Base-by-base conservation (phyloP, 257 asterid species). In the Nemophila menziesii region DNA sequence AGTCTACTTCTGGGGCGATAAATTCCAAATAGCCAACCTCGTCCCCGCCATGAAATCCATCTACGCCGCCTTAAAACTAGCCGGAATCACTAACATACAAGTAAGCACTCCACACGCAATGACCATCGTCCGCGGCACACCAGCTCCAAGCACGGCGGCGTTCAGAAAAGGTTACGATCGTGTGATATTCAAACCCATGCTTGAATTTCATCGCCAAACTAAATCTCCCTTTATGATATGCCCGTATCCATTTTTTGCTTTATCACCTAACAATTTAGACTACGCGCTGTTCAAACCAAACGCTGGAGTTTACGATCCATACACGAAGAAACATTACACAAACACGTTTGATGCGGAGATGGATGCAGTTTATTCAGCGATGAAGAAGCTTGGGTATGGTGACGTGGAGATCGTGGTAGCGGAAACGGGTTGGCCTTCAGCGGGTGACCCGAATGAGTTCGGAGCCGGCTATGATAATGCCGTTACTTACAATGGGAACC, bases 371-470 rank as follows among this genome's bases (percentile, higher is more conserved):
- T 57, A 58, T 47, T 58, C 69, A 44, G 71, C 77, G 2, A 62
- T 73, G 77, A 73, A 69, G 49, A 64, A 63, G 56, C 42, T 73
- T 15, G 77, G 82, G 24, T 73, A 66, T 23, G 70, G 45, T 4
- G 70, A 69, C 15, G 74, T 73, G 50, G 77, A 73, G 14, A 73
- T 69, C 3, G 77, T 63, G 1, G 72, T 66, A 15, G 74, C 67
- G 20, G 77, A 73, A 51, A 73, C 74, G 17, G 82, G 82, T 9
- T 73, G 82, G 77, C 71, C 77, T 38, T 73, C 77, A 18, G 60
- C 46, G 15, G 74, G 77, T 38, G 77, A 73, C 42, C 71, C 65
- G 45, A 55, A 48, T 21, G 65, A 65, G 44, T 39, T 20, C 24
- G 71, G 71, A 7, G 61, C 54, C 15, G 53, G 70, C 33, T 13